A percentile compares a stretch with the other conserved stretches of the same genome.
Conservation (phyloP, 2,329 filamentous ascomycete genomes). For the Davidsoniella eucalypti region DNA sequence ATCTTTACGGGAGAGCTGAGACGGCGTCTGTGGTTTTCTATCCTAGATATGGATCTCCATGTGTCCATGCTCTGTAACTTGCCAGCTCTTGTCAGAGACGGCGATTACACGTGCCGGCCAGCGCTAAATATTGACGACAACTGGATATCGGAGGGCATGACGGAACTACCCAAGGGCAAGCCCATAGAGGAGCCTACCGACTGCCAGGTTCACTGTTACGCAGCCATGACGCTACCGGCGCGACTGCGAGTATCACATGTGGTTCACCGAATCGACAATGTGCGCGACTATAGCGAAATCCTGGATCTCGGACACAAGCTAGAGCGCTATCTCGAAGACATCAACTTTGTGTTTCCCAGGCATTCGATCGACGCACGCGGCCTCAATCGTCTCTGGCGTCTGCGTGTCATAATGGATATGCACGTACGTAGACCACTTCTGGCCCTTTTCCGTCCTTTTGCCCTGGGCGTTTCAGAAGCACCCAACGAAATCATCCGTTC, state of each 20-base stretch:
- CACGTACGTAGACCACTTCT: conserved; percentile 35
- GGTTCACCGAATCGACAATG: conserved; percentile 33
- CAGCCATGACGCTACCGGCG: conserved; percentile 31
- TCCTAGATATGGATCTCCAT: conserved; percentile 40
- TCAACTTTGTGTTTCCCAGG: conserved; percentile 35
- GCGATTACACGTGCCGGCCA: conserved; percentile 35
- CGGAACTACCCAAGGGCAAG: conserved; percentile 30
- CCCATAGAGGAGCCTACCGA: conserved; percentile 36
- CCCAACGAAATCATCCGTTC: conserved; percentile 34
- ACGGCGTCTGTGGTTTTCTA: conserved; percentile 38
- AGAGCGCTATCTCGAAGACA: conserved; percentile 36
- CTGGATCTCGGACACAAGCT: conserved; percentile 36
- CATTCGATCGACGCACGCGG: conserved; percentile 27
- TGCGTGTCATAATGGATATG: conserved; percentile 35
- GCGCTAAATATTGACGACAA: conserved; percentile 37
- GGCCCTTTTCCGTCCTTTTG: conserved; percentile 37
- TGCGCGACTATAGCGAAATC: conserved; percentile 37
- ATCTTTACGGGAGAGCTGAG: conserved; percentile 36
- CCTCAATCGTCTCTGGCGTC: conserved; percentile 34
- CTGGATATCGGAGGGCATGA: conserved; percentile 32
- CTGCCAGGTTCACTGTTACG: conserved; percentile 37
- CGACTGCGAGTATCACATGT: conserved; percentile 34
- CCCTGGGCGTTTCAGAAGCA: conserved; percentile 32
- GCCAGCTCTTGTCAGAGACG: conserved; percentile 33
- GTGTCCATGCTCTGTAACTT: conserved; percentile 36